A percentile compares a stretch with the other conserved stretches of the same genome.
These are phyloP conservation scores for Nemania bipapillata DNA, from an alignment of 2,329 filamentous ascomycete genomes.

Conservation along the genomic window DNA sequence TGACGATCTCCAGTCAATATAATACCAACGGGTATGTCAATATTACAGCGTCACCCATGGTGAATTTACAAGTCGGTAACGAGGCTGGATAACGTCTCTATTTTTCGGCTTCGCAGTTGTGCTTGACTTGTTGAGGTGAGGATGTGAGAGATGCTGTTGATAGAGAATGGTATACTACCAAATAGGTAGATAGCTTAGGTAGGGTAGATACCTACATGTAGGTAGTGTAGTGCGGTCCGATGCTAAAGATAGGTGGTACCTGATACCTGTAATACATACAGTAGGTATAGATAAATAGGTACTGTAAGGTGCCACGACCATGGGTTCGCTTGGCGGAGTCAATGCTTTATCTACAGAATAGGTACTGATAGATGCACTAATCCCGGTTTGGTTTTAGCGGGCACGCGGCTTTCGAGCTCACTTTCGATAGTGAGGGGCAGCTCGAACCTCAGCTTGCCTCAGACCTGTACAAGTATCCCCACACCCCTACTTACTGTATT, in stretches of 20 bases:
- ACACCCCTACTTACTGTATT: background rate
- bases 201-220: too few relatives aligned
- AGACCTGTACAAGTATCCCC: background rate
- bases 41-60: background rate
- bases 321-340: conserved; percentile 18
- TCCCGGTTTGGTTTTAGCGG: conserved; percentile 10
- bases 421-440: conserved; percentile 6
- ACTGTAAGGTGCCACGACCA: background rate
- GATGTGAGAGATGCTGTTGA: too few relatives aligned
- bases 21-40: too few relatives aligned
- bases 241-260: too few relatives aligned
- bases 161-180: too few relatives aligned
- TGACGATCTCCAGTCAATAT: conserved; percentile 13
- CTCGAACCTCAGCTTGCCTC: conserved; percentile 12
- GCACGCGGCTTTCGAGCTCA: background rate
- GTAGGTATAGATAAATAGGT: background rate
- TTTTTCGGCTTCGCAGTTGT: too few relatives aligned
- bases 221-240: too few relatives aligned
- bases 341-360: background rate
- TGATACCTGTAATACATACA: background rate
- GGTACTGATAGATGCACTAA: background rate
- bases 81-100: too few relatives aligned
- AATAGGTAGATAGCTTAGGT: too few relatives aligned
- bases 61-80: background rate
- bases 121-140: too few relatives aligned